These are phyloP conservation scores for Penicillium canescens DNA, from an alignment of 495 filamentous ascomycete species.

Conservation along the genomic window DNA sequence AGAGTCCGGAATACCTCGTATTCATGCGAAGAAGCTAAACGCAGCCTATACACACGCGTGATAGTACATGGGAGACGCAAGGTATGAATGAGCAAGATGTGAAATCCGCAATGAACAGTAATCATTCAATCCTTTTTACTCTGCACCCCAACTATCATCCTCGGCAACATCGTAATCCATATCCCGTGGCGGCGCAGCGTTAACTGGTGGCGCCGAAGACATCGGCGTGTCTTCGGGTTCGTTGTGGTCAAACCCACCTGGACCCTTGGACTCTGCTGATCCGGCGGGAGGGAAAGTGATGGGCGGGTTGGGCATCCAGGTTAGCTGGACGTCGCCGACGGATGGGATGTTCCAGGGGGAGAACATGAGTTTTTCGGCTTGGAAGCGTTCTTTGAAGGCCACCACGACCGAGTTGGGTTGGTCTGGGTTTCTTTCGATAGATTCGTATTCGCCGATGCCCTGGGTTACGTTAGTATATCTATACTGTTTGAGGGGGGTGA, in stretches of 20 bases:
- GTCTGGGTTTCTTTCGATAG: constrained; percentile 65
- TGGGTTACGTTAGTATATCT: constrained; percentile 33
- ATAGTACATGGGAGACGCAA: constrained; percentile 12
- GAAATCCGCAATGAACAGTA: not conserved
- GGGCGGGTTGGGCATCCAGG: constrained; percentile 64
- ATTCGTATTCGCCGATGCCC: constrained; percentile 82
- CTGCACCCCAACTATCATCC: constrained; percentile 47
- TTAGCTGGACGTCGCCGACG: constrained; percentile 73
- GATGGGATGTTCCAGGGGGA: constrained; percentile 65
- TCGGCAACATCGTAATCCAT: constrained; percentile 57
- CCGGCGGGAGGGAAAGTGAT: constrained; percentile 20
- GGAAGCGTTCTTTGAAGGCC: constrained; percentile 85
- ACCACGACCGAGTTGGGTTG: constrained; percentile 62
- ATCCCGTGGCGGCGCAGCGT: constrained; percentile 30
- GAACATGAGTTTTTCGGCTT: constrained; percentile 83
- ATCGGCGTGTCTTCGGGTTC: constrained; percentile 39
- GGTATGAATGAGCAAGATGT: not conserved
- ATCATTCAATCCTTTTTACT: constrained; percentile 8
- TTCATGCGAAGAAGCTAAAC: constrained; percentile 3
- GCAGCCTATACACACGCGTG: constrained; percentile 8
- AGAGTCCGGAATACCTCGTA: not conserved
- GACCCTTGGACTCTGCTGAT: constrained; percentile 22
- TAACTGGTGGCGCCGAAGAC: constrained; percentile 24
- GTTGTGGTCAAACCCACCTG: constrained; percentile 25
- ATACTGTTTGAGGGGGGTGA: constrained; percentile 15